Evolutionary conservation across 805 yeast genomes (phyloP), one percentile per base, ranked within the genome.

Genomic region (Sugiyamaella valdiviana): DNA sequence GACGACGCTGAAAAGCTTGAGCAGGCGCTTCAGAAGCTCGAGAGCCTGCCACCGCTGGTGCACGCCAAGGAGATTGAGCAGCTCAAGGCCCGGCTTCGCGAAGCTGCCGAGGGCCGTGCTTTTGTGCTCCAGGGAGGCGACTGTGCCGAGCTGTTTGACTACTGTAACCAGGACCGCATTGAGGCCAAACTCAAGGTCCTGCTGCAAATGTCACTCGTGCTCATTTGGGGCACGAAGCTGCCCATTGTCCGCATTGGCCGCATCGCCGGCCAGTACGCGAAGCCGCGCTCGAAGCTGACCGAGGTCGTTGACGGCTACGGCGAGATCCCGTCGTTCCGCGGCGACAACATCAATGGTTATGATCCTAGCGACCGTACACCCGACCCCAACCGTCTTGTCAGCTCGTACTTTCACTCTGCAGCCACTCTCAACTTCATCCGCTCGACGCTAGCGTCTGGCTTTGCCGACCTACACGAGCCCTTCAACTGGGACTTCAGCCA

Each of bases 201-300:
- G 45, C 56, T 70, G 49, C 74, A 70, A 49, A 70, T 70, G 74
- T 65, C 71, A 9, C 51, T 70, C 43, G 75, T 70, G 16, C 61
- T 70, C n/a, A 61, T 71, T 45, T 70, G 73, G 73, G 74, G 73
- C n/a, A 57, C 64, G 2, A 59, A 64, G 36, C 57, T 69, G 40
- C 74, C 74, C 2, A 57, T 70, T 14, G 64, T 68, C 15, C 59
- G 74, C 19, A 64, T 70, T 24, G 74, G 71, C 12, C 64, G 74
- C 17, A 69, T 70, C 40, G 74, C 74, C 1, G 74, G 74, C 6
- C 74, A 70, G 54, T 70, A 69, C 53, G 74, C 74, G 12, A 70
- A 70, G 57, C 74, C 74, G 1, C 60, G 74, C 19, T 68, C 72
- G n/a, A 70, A 69, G 52, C 57, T 65, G 41, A 70, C 73, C 14